phyloP scores from a whole-genome alignment of 225 moss, liverwort and hornwort species.

The Marchantia paleacea region DNA sequence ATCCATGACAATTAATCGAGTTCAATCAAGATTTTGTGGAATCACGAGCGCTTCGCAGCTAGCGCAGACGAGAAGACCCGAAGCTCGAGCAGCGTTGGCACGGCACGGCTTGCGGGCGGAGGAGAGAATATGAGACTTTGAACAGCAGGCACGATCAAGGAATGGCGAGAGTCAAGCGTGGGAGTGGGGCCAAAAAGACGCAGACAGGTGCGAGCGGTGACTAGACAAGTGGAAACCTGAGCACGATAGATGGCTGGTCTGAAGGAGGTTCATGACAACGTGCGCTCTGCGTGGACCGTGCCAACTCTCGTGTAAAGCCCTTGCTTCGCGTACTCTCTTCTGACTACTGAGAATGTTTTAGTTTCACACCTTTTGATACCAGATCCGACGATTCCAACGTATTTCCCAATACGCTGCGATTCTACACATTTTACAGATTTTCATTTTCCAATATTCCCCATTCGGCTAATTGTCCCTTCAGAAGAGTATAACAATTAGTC shows the following conservation, averaged over 20 bases:
- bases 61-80: background rate
- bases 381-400: too few relatives aligned
- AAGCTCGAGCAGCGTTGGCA: background rate
- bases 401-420: too few relatives aligned
- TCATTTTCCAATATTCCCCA: too few relatives aligned
- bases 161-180: background rate
- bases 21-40: background rate
- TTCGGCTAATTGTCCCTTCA: too few relatives aligned
- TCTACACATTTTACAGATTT: too few relatives aligned
- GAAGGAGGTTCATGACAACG: background rate
- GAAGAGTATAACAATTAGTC: too few relatives aligned
- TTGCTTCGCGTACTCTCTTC: background rate
- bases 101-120: background rate
- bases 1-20: background rate
- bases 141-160: background rate
- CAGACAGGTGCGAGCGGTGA: background rate
- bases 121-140: background rate
- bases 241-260: background rate
- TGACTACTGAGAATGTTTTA: background rate
- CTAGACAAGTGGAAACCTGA: background rate
- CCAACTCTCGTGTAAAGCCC: background rate
- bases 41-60: background rate
- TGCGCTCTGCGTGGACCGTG: conserved; percentile 2
- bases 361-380: too few relatives aligned
- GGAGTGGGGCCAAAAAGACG: background rate